Evolutionary conservation across 164 flowering plant genomes (phyloP).

Genomic region (Warburgia ugandensis): DNA sequence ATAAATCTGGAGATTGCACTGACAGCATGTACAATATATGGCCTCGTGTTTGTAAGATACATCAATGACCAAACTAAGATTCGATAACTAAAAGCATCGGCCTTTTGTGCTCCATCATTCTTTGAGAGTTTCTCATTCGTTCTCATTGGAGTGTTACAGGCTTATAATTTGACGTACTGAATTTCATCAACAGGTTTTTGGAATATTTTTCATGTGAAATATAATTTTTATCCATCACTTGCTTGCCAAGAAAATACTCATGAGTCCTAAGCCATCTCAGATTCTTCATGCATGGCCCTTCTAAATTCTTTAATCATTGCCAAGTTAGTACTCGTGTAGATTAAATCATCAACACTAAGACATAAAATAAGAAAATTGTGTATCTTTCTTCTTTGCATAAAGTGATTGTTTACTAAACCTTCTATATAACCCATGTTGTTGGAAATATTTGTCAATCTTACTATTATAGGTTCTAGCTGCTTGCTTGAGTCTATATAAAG

Average conservation of each 20-base stretch:
- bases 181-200: not conserved
- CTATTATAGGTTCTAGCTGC: too few relatives aligned
- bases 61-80: constrained; percentile 6
- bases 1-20: not conserved
- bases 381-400: constrained; percentile 3
- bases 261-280: constrained; percentile 6
- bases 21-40: constrained; percentile 4
- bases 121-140: not conserved
- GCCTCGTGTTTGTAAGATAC: constrained; percentile 4
- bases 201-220: not conserved
- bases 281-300: constrained; percentile 1
- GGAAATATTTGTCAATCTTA: constrained; percentile 4
- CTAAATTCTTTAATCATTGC: constrained; percentile 3
- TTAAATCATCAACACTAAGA: constrained; percentile 8
- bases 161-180: constrained; percentile 3
- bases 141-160: constrained; percentile 4
- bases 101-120: constrained; percentile 5
- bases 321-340: not conserved
- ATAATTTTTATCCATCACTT: not conserved
- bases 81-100: not conserved
- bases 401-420: constrained; percentile 1
- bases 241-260: constrained; percentile 1
- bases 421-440: not conserved
- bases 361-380: not conserved
- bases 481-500: too few relatives aligned